These are phyloP conservation scores for Wickerhamomyces chaumierensis DNA, from an alignment of 805 yeast species.

Conservation along the genomic window DNA sequence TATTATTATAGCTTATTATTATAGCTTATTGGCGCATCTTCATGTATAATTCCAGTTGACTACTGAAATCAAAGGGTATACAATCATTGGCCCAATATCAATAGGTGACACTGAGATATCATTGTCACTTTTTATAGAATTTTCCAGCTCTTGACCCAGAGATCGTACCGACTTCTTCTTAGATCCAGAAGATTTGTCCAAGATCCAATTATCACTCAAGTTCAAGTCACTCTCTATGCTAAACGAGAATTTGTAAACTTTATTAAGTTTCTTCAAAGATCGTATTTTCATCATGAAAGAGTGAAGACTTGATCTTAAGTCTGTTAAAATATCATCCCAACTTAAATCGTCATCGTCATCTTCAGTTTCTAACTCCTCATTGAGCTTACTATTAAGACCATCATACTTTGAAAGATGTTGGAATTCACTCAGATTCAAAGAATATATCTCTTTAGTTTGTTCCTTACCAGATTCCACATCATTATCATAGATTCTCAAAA, in stretches of 20 bases:
- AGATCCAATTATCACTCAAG: slow-evolving; percentile 9
- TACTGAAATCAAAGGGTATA: slow-evolving; percentile 26
- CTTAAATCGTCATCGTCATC: slow-evolving; percentile 3
- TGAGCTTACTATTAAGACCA: too few relatives aligned
- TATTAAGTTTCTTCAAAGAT: slow-evolving; percentile 1
- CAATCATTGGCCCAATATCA: slow-evolving; percentile 28
- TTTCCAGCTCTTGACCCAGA: background rate
- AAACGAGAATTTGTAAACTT: slow-evolving; percentile 5
- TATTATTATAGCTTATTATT: too few relatives aligned
- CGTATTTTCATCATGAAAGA: slow-evolving; percentile 9
- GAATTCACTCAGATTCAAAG: slow-evolving; percentile 21
- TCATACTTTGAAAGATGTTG: slow-evolving; percentile 1
- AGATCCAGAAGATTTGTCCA: too few relatives aligned
- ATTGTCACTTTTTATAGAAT: slow-evolving; percentile 6
- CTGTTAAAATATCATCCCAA: slow-evolving; percentile 8
- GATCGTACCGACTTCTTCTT: too few relatives aligned
- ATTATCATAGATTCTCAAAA: slow-evolving; percentile 27
- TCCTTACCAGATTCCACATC: slow-evolving; percentile 15
- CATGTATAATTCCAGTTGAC: background rate
- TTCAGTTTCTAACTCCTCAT: slow-evolving; percentile 3
- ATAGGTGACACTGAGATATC: slow-evolving; percentile 28
- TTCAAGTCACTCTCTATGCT: slow-evolving; percentile 9
- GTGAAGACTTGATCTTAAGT: slow-evolving; percentile 12
- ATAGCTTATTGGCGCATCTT: too few relatives aligned
- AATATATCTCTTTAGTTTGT: slow-evolving; percentile 24